Evolutionary conservation across 768 basidiomycete species (phyloP).

Genomic region (Dioszegia aurantiaca): DNA sequence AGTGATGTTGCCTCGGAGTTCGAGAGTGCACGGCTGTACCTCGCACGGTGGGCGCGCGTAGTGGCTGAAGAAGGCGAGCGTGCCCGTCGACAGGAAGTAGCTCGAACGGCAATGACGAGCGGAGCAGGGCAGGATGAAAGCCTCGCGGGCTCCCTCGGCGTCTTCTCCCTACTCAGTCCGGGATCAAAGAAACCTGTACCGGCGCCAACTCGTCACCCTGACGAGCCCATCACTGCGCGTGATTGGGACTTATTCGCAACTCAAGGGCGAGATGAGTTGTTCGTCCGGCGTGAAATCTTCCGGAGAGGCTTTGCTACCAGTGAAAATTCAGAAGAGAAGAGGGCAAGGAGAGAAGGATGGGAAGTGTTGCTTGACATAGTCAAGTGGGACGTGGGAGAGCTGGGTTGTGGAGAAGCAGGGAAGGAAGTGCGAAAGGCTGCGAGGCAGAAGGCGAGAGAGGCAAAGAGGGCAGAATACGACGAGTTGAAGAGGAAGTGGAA

Average conservation of each 20-base stretch:
- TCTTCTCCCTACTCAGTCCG: conserved; percentile 39
- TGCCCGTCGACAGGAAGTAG: conserved; percentile 70
- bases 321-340: conserved; percentile 33
- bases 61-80: conserved; percentile 98
- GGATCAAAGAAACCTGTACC: conserved; percentile 43
- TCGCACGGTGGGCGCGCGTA: conserved; percentile 87
- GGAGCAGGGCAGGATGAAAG: conserved; percentile 40
- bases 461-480: conserved; percentile 60
- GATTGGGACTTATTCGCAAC: conserved; percentile 63
- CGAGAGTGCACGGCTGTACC: conserved; percentile 91
- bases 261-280: conserved; percentile 44
- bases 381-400: conserved; percentile 68
- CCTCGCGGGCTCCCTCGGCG: conserved; percentile 36
- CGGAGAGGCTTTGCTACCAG: conserved; percentile 39
- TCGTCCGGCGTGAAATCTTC: conserved; percentile 51
- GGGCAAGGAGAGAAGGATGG: conserved; percentile 72
- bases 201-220: conserved; percentile 69
- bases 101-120: conserved; percentile 30
- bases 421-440: conserved; percentile 67
- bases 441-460: conserved; percentile 43
- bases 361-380: conserved; percentile 82
- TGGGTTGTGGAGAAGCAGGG: conserved; percentile 60
- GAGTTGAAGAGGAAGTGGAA: conserved; percentile 75
- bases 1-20: conserved; percentile 75
- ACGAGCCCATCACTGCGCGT: conserved; percentile 69